Percentiles rank a stretch among this genome's conserved stretches.
Evolutionary conservation across 768 basidiomycete genomes (phyloP).

Genomic region (Mycena vitilis): DNA sequence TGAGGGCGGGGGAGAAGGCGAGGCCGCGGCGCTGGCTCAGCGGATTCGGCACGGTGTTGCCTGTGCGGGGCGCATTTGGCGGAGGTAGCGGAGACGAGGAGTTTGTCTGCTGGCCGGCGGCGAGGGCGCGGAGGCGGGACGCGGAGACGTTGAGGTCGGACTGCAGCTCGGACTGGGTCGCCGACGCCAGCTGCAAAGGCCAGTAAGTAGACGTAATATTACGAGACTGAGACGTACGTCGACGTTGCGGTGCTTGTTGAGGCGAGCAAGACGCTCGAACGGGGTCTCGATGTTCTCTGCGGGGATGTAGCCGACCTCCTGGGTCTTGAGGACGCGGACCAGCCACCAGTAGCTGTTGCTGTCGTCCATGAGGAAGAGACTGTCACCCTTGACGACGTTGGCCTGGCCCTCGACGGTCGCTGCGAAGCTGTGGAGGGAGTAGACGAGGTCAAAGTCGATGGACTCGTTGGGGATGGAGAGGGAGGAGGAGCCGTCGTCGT

Average conservation of each 20-base stretch:
- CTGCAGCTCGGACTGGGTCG: conserved; percentile 78
- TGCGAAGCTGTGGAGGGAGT: conserved; percentile 94
- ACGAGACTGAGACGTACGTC: conserved; percentile 71
- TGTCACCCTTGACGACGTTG: conserved; percentile 98
- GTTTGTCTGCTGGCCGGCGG: conserved; percentile 55
- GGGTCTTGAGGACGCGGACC: conserved; percentile 96
- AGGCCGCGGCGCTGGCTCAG: conserved; percentile 58
- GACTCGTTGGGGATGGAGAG: conserved; percentile 91
- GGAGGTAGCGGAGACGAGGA: conserved; percentile 61
- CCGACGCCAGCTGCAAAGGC: conserved; percentile 70
- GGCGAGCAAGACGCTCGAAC: conserved; percentile 91
- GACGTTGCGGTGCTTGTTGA: conserved; percentile 98
- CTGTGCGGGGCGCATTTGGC: conserved; percentile 46
- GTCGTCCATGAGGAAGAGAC: conserved; percentile 96
- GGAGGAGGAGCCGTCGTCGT: conserved; percentile 83
- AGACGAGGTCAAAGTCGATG: conserved; percentile 94
- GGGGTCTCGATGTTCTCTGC: conserved; percentile 99
- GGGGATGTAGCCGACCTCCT: conserved; percentile 98
- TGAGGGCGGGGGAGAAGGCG: conserved; percentile 76
- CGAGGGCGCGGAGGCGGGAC: conserved; percentile 66
- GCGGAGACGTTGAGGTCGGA: conserved; percentile 61
- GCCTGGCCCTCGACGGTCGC: conserved; percentile 99
- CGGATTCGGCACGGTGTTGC: conserved; percentile 42
- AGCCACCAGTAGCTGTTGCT: conserved; percentile 99
- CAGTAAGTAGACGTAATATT: conserved; percentile 5